These are phyloP conservation scores for Tilletia indica DNA, from an alignment of 1,284 basidiomycete species.

Conservation along the genomic window DNA sequence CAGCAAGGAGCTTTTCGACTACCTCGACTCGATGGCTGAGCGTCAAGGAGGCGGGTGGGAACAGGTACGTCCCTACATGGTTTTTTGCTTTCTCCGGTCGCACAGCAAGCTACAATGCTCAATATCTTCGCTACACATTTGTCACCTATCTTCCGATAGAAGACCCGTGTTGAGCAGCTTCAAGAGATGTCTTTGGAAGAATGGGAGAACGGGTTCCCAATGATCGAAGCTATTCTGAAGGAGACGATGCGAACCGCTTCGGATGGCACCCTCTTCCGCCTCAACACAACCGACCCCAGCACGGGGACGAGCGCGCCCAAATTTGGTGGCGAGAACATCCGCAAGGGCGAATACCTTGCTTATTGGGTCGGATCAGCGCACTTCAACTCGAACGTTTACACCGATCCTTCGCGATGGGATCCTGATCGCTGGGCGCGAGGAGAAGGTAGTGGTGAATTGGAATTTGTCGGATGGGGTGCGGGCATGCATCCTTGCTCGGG, in stretches of 20 bases:
- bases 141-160: constrained; percentile 16
- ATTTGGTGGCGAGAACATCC: constrained; percentile 23
- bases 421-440: constrained; percentile 30
- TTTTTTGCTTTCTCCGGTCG: not conserved
- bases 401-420: constrained; percentile 32
- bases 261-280: constrained; percentile 33
- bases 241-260: constrained; percentile 37
- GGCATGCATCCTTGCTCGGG: constrained; percentile 37
- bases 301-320: constrained; percentile 21
- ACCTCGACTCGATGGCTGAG: constrained; percentile 28
- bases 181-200: constrained; percentile 21
- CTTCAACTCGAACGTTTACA: constrained; percentile 32
- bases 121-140: constrained; percentile 22
- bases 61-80: constrained; percentile 16
- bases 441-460: constrained; percentile 31
- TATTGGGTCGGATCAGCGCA: constrained; percentile 36
- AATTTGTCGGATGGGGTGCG: constrained; percentile 39
- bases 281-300: constrained; percentile 25
- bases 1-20: constrained; percentile 27
- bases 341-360: constrained; percentile 28
- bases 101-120: not conserved
- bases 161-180: constrained; percentile 2
- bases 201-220: constrained; percentile 31
- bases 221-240: constrained; percentile 28
- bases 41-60: constrained; percentile 29